Evolutionary conservation across 164 flowering plant genomes (phyloP), one percentile per base, ranked within the genome.

Genomic region (Protea cynaroides): DNA sequence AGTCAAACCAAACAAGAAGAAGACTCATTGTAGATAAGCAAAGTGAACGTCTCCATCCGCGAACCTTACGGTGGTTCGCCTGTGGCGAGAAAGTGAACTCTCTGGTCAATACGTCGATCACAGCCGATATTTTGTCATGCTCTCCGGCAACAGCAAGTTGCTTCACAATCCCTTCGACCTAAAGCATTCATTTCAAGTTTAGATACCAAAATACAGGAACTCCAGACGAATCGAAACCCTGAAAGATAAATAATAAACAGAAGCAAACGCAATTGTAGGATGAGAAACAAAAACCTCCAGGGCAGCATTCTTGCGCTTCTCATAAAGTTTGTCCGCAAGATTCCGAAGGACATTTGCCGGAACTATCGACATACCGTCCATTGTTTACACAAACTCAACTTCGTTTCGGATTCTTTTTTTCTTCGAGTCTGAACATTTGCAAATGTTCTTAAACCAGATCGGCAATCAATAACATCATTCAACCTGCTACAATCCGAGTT

Each of bases 241-340:
- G n/a, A n/a, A 29, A 29, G 34, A 29, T 5, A 29, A 29, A 29
- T 3, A 29, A 29, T 29, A 29, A 75, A 14, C 53, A 58, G 36
- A 1, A 0, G 15, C 60, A 49, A 49, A 15, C 18, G 37, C 14
- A 49, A 15, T 49, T 49, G 22, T 1, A 36, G 11, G 60, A 44
- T 19, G 3, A 25, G 18, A 24, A 25, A 19, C 19, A 56, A 13
- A 47, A 60, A 59, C 69, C 97, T 94, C 98, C 21, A 90, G 86
- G 21, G 98, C 98, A 6, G 98, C 97, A 77, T 86, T 94, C 74
- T 94, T 94, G 17, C 98, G 89, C 82, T 89, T 94, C 83, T 94
- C 98, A 64, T 94, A 94, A 0, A 94, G 86, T 83, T 90, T 94
- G 64, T 94, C 97, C 12, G 95, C 78, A 37, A 94, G 86, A 65